A percentile compares a stretch with the other conserved stretches of the same genome.
phyloP scores from a whole-genome alignment of 1,284 basidiomycete genomes.

The Trametes pubescens region DNA sequence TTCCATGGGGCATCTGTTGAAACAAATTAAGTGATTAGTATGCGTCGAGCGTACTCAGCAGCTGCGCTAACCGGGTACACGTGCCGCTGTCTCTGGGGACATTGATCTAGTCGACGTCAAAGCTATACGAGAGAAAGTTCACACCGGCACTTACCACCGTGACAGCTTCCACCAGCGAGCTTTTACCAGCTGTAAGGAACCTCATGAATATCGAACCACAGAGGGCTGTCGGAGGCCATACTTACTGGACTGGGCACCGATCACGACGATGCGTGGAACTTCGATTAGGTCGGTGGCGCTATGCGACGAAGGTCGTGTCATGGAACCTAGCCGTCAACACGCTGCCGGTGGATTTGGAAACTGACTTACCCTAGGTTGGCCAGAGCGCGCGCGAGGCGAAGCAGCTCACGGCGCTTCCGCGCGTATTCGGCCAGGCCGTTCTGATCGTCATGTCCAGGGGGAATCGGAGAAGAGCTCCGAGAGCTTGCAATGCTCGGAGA shows the following conservation, averaged over 20 bases:
- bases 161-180: slow-evolving; percentile 56
- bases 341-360: background rate
- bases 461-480: background rate
- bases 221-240: background rate
- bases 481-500: background rate
- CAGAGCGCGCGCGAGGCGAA: slow-evolving; percentile 55
- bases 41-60: background rate
- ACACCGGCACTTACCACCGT: slow-evolving; percentile 53
- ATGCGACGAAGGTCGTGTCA: background rate
- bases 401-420: slow-evolving; percentile 51
- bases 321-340: background rate
- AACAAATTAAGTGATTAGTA: background rate
- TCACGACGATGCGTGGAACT: slow-evolving; percentile 37
- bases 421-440: slow-evolving; percentile 50
- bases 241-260: slow-evolving; percentile 45
- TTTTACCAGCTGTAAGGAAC: slow-evolving; percentile 51
- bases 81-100: slow-evolving; percentile 67
- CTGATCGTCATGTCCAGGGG: background rate
- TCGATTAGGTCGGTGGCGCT: slow-evolving; percentile 32
- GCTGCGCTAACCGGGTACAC: slow-evolving; percentile 56
- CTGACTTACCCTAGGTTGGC: slow-evolving; percentile 51
- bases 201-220: too few species aligned
- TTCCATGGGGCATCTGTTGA: slow-evolving; percentile 41
- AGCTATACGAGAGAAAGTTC: background rate
- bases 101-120: slow-evolving; percentile 51